A percentile compares a stretch with the other conserved stretches of the same genome.
Evolutionary conservation across 1,284 basidiomycete genomes (phyloP).

Genomic region (Ganoderma lingzhi): DNA sequence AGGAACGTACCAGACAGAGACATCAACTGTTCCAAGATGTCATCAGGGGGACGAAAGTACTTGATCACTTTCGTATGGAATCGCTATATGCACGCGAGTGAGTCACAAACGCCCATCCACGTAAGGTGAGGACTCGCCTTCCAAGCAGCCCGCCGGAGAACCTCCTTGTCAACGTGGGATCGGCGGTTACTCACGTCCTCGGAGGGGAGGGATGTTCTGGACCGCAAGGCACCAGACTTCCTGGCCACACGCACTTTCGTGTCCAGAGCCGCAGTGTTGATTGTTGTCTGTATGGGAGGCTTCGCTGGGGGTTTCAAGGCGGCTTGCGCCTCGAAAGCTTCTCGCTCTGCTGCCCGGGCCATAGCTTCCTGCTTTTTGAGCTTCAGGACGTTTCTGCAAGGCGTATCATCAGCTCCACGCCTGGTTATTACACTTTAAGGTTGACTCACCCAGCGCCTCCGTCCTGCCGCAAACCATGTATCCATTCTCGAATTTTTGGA

Average conservation of each 20-base stretch:
- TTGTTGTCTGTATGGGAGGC: constrained; percentile 16
- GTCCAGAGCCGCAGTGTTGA: constrained; percentile 19
- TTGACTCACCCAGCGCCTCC: constrained; percentile 61
- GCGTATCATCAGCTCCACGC: neutral
- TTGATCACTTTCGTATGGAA: constrained; percentile 22
- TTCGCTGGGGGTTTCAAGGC: neutral
- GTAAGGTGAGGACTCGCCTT: constrained; percentile 11
- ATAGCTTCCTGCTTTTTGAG: constrained; percentile 44
- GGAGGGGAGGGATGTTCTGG: constrained; percentile 9
- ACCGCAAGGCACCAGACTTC: constrained; percentile 16
- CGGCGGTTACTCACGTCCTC: neutral
- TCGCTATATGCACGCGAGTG: constrained; percentile 18
- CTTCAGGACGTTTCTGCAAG: constrained; percentile 55
- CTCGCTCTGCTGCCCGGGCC: constrained; percentile 17
- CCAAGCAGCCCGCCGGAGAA: constrained; percentile 25
- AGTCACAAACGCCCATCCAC: neutral
- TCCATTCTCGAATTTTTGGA: constrained; percentile 54
- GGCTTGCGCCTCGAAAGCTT: constrained; percentile 2
- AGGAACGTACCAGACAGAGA: constrained; percentile 20
- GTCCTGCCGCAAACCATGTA: constrained; percentile 54
- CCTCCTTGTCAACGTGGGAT: constrained; percentile 21
- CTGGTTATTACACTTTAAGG: neutral
- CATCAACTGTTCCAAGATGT: constrained; percentile 19
- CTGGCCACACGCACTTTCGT: constrained; percentile 28
- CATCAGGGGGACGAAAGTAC: constrained; percentile 25